Percentiles rank a stretch among this genome's conserved stretches.
These are phyloP conservation scores for Helianthus annuus DNA, from an alignment of 129 eudicot genomes.

Conservation along the genomic window HanXRQr2.0-SUNRISE NC_035448.2:5707589-5708088, in stretches of 20 bases:
- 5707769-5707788: not conserved
- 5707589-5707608: not conserved
- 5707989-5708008: too few relatives aligned
- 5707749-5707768: not conserved
- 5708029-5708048: too few relatives aligned
- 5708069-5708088: too few relatives aligned
- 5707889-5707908: too few relatives aligned
- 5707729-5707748: not conserved
- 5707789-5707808: not conserved
- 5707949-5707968: too few relatives aligned
- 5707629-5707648: slow-evolving; percentile 7
- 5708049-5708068: too few relatives aligned
- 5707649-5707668: slow-evolving; percentile 18
- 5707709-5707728: not conserved
- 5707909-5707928: too few relatives aligned
- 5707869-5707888: not conserved
- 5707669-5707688: slow-evolving; percentile 3
- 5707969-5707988: too few relatives aligned
- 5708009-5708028: too few relatives aligned
- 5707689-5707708: not conserved
- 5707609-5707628: not conserved
- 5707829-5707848: not conserved
- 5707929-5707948: too few relatives aligned
- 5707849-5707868: not conserved
- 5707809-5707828: not conserved